phyloP scores from a whole-genome alignment of 805 yeast species.

The Candida khao-thaluensis region DNA sequence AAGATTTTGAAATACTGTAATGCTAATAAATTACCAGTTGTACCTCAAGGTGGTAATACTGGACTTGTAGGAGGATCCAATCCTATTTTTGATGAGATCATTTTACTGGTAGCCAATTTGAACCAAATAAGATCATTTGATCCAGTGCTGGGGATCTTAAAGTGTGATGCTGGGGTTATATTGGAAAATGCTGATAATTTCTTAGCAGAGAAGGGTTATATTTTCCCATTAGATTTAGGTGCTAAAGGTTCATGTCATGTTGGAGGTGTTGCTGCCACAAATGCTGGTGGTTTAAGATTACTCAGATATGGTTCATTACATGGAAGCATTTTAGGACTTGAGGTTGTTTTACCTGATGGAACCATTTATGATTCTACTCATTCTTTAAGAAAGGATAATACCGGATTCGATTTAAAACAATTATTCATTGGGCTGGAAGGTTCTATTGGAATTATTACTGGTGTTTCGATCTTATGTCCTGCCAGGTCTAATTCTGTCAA shows the following conservation, averaged over 20 bases:
- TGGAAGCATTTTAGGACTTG: conserved; percentile 87
- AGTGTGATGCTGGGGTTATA: conserved; percentile 88
- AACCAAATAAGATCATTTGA: conserved; percentile 84
- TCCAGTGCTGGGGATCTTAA: conserved; percentile 75
- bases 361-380: conserved; percentile 75
- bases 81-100: conserved; percentile 89
- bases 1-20: conserved; percentile 78
- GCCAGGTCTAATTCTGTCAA: conserved; percentile 82
- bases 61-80: conserved; percentile 94
- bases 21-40: conserved; percentile 73
- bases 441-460: conserved; percentile 86
- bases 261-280: conserved; percentile 93
- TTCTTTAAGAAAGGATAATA: conserved; percentile 88
- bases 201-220: conserved; percentile 77
- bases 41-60: conserved; percentile 97
- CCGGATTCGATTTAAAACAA: conserved; percentile 93
- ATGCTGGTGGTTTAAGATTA: conserved; percentile 92
- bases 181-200: conserved; percentile 80
- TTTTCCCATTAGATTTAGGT: conserved; percentile 91
- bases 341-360: conserved; percentile 91
- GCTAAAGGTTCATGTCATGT: conserved; percentile 97
- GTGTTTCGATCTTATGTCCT: conserved; percentile 86
- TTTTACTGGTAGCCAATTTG: conserved; percentile 65
- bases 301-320: conserved; percentile 89
- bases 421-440: conserved; percentile 94